Evolutionary conservation across 208 protist genomes (phyloP).

Genomic region (Crithidia mellificae): DNA sequence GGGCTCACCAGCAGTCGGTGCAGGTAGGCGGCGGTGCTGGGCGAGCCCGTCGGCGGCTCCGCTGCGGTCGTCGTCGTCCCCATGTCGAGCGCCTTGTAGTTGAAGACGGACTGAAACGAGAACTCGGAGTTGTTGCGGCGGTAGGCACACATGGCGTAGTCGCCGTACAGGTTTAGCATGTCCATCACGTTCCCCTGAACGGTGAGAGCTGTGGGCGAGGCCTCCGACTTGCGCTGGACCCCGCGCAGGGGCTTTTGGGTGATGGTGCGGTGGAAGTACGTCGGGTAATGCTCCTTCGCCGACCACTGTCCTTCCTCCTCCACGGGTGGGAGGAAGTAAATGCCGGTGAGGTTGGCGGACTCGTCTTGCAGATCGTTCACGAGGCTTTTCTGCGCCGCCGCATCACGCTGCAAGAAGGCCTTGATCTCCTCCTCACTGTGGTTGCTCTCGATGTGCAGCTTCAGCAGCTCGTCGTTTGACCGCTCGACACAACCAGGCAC

Average conservation of each 20-base stretch:
- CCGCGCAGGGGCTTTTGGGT: constrained; percentile 20
- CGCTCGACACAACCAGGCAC: constrained; percentile 26
- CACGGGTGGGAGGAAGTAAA: constrained; percentile 18
- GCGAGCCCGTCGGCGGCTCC: not conserved
- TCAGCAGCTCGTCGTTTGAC: constrained; percentile 28
- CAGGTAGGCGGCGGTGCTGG: constrained; percentile 2
- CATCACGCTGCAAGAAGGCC: constrained; percentile 20
- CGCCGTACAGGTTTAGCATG: constrained; percentile 7
- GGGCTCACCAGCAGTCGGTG: constrained; percentile 48
- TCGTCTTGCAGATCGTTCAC: constrained; percentile 5
- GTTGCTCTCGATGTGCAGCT: constrained; percentile 20
- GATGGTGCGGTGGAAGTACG: constrained; percentile 35
- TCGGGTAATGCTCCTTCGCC: constrained; percentile 1
- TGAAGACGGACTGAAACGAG: constrained; percentile 28
- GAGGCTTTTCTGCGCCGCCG: constrained; percentile 11
- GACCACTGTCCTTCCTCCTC: constrained; percentile 9
- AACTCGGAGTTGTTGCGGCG: constrained; percentile 31
- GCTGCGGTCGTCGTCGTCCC: not conserved
- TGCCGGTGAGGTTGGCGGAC: constrained; percentile 8
- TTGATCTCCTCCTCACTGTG: constrained; percentile 15
- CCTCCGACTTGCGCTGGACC: not conserved
- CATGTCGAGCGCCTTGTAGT: constrained; percentile 3
- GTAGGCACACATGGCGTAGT: constrained; percentile 56
- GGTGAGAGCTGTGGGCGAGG: not conserved
- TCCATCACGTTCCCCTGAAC: constrained; percentile 5